Percentiles rank a stretch among this genome's conserved stretches.
phyloP scores from a whole-genome alignment of 495 filamentous ascomycete genomes.

The Podospora anserina region DNA sequence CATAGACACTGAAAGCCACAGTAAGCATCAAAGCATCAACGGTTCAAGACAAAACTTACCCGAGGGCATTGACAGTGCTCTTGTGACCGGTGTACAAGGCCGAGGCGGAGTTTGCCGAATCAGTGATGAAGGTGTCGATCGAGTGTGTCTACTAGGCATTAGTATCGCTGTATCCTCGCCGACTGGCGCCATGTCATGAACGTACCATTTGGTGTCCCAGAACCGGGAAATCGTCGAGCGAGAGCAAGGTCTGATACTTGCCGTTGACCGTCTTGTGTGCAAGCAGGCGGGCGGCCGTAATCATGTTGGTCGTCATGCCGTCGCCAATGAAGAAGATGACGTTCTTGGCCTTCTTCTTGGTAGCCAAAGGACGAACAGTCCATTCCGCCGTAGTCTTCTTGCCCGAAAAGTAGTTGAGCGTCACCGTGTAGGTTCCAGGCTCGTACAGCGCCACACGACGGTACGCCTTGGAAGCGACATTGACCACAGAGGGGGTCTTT shows the following conservation, averaged over 20 bases:
- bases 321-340: slow-evolving; percentile 74
- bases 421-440: slow-evolving; percentile 68
- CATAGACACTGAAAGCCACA: slow-evolving; percentile 52
- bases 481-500: slow-evolving; percentile 59
- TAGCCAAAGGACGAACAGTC: slow-evolving; percentile 63
- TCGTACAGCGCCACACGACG: slow-evolving; percentile 63
- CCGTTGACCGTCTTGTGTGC: slow-evolving; percentile 73
- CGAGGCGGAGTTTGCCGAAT: slow-evolving; percentile 72
- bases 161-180: background rate
- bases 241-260: slow-evolving; percentile 63
- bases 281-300: slow-evolving; percentile 65
- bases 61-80: slow-evolving; percentile 67
- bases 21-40: too few relatives aligned
- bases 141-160: slow-evolving; percentile 52
- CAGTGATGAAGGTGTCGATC: slow-evolving; percentile 72
- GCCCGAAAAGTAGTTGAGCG: slow-evolving; percentile 63
- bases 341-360: slow-evolving; percentile 69
- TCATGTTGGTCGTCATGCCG: slow-evolving; percentile 80
- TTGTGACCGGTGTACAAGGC: slow-evolving; percentile 74
- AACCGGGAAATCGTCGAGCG: slow-evolving; percentile 69
- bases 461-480: slow-evolving; percentile 68
- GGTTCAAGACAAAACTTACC: slow-evolving; percentile 31
- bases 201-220: slow-evolving; percentile 63
- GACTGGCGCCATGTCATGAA: background rate
- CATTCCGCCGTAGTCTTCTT: slow-evolving; percentile 64